Evolutionary conservation across 148 eudicot genomes (phyloP), one percentile per base, ranked within the genome.

Genomic region (Polygonum maritimum): DNA sequence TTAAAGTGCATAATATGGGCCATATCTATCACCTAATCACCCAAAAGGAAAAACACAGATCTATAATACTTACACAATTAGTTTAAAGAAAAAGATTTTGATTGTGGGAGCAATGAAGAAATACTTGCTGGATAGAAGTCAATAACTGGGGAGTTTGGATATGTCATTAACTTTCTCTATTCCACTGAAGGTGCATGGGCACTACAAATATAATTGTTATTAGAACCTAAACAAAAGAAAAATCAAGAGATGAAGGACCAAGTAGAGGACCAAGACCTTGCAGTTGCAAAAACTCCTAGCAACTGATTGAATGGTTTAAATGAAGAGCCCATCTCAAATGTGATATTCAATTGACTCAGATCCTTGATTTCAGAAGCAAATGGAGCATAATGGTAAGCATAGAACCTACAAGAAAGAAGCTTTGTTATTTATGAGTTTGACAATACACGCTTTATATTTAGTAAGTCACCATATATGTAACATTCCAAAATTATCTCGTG

Each of bases 311-410:
- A 90, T 70, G 99, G 99, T 80, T 92, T 95, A 81, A 95, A 95
- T 55, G 98, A 97, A 49, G 87, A 76, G 49, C 99, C 99, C 62
- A 90, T 77, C 71, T 92, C 92, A 88, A 92, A 95, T 54, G 78
- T 84, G 76, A 95, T 88, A 80, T 90, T 78, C 84, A 92, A 72
- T 75, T 85, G 76, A 52, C 80, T 88, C 77, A 92, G 81, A 79
- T 84, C 89, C 80, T 86, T 92, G 69, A 95, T 85, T 81, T 95
- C 97, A 26, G 99, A 95, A 78, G 99, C 99, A 88, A 95, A 95
- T 40, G 99, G 99, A 16, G 99, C 99, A 85, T 95, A 95, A 86
- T 95, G 99, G 77, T 95, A 95, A 48, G 99, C 97, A 82, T 90
- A 95, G 83, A 95, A 95, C 98, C 98, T 95, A 87, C 14, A 81